Percentiles rank a stretch among this genome's conserved stretches.
Conservation (phyloP, 2,329 filamentous ascomycete genomes). For the Pyricularia grisea region DNA sequence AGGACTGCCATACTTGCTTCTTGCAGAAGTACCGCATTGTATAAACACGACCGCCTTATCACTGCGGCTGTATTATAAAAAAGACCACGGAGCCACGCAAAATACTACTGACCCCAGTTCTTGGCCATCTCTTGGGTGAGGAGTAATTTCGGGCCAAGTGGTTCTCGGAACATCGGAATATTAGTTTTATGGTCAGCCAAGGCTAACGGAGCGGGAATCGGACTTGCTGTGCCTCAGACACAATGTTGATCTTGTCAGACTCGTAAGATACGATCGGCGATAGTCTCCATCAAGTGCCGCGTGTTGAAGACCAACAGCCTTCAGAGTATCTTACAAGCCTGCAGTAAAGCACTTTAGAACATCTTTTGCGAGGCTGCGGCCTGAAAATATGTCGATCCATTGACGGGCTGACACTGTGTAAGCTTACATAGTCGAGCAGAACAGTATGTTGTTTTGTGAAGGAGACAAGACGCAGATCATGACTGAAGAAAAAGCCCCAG, state of each 20-base stretch:
- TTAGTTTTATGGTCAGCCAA: not conserved
- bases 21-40: not conserved
- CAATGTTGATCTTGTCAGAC: not conserved
- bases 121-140: not conserved
- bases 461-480: not conserved
- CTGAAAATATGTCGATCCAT: not conserved
- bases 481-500: not conserved
- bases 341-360: not conserved
- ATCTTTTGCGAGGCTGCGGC: not conserved
- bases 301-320: not conserved
- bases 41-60: not conserved
- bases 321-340: not conserved
- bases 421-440: not conserved
- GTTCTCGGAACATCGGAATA: not conserved
- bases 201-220: not conserved
- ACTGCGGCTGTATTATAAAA: not conserved
- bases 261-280: not conserved
- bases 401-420: not conserved
- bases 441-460: not conserved
- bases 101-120: not conserved
- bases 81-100: not conserved
- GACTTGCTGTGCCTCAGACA: not conserved
- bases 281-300: not conserved
- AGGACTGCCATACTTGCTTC: not conserved
- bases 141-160: not conserved